Percentiles rank a stretch among this genome's conserved stretches.
Conservation (phyloP, 306 rosid species). For the Amphicarpaea edgeworthii region DNA sequence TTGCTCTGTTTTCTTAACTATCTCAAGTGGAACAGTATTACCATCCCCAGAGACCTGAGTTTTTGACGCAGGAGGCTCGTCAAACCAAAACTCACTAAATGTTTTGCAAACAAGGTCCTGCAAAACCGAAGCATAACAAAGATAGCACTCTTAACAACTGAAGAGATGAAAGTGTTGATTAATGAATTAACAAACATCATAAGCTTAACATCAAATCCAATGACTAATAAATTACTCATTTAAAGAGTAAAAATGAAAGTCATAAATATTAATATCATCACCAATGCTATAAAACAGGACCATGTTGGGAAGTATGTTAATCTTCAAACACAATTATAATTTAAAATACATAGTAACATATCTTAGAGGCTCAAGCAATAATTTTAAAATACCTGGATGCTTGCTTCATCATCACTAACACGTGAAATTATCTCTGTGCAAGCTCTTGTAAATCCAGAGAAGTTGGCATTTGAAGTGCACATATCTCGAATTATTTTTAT, state of each 20-base stretch:
- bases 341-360: conserved; percentile 12
- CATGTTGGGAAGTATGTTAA: not conserved
- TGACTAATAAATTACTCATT: conserved; percentile 29
- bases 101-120: conserved; percentile 99
- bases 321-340: not conserved
- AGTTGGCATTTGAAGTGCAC: conserved; percentile 84
- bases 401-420: conserved; percentile 87
- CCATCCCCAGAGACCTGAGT: conserved; percentile 80
- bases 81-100: conserved; percentile 96
- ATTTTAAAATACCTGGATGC: conserved; percentile 80
- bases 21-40: conserved; percentile 89
- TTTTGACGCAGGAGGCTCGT: conserved; percentile 84
- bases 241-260: conserved; percentile 10
- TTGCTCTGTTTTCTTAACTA: conserved; percentile 90
- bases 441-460: conserved; percentile 86
- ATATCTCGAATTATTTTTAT: conserved; percentile 97
- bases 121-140: conserved; percentile 39
- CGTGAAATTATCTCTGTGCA: conserved; percentile 95
- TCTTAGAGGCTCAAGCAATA: conserved; percentile 10
- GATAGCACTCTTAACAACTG: conserved; percentile 12
- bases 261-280: conserved; percentile 25
- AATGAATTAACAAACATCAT: conserved; percentile 8
- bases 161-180: not conserved
- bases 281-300: conserved; percentile 16
- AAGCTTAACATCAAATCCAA: conserved; percentile 31